These are phyloP conservation scores for Calamus simplicifolius DNA, from an alignment of 176 grass and related monocot genomes.

Conservation along the genomic window DNA sequence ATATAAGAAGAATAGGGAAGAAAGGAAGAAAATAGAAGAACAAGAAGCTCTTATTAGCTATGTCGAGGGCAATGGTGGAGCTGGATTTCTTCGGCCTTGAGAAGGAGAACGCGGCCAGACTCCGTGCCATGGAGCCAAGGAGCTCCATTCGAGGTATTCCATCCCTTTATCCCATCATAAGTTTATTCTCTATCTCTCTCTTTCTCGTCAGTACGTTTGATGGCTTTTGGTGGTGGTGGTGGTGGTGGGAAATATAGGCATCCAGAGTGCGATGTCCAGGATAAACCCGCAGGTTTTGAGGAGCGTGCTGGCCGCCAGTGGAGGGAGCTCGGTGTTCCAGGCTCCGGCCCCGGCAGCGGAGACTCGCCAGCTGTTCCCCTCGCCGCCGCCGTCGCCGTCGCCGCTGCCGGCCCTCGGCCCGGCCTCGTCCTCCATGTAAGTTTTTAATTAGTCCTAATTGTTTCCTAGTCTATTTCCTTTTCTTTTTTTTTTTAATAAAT, in stretches of 20 bases:
- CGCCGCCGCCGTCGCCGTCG: not conserved
- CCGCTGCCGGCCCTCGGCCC: not conserved
- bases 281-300: constrained; percentile 42
- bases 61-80: constrained; percentile 17
- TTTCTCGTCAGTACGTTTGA: too few species aligned
- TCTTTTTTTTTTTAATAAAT: too few species aligned
- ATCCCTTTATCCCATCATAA: not conserved
- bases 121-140: not conserved
- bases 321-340: too few species aligned
- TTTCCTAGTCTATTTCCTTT: too few species aligned
- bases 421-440: too few species aligned
- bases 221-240: too few species aligned
- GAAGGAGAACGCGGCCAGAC: constrained; percentile 15
- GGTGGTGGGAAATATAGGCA: not conserved
- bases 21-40: not conserved
- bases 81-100: constrained; percentile 35
- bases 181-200: not conserved
- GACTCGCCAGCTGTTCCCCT: too few species aligned
- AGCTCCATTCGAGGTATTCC: constrained; percentile 10
- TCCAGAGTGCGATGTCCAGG: constrained; percentile 47
- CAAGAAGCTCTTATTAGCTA: not conserved
- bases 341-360: too few species aligned
- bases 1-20: not conserved
- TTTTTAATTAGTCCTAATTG: too few species aligned
- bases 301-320: constrained; percentile 27